Conservation (phyloP, 2,329 filamentous ascomycete genomes). For the Fulvia fulva region DNA sequence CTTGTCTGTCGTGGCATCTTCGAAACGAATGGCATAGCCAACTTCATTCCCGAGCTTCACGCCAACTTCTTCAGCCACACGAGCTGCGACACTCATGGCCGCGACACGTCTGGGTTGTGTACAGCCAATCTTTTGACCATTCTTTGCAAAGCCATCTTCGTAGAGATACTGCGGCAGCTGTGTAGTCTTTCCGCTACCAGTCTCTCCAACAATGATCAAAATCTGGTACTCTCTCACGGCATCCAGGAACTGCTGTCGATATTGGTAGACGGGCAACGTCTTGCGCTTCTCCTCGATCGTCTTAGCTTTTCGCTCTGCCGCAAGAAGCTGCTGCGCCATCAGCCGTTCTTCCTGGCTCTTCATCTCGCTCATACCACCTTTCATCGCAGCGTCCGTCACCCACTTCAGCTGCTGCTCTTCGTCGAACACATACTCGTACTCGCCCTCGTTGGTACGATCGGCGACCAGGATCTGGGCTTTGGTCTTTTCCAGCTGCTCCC, state of each 20-base stretch:
- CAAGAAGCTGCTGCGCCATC: slow-evolving; percentile 76
- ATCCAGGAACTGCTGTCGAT: slow-evolving; percentile 78
- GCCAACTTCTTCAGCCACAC: slow-evolving; percentile 91
- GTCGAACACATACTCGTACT: slow-evolving; percentile 93
- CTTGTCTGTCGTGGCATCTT: slow-evolving; percentile 86
- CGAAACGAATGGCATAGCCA: slow-evolving; percentile 91
- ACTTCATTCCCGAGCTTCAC: slow-evolving; percentile 88
- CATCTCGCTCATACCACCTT: slow-evolving; percentile 66
- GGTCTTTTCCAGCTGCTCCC: slow-evolving; percentile 81
- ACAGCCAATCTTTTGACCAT: slow-evolving; percentile 80
- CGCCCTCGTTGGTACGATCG: slow-evolving; percentile 71
- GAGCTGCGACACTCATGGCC: slow-evolving; percentile 94
- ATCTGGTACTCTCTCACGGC: slow-evolving; percentile 83
- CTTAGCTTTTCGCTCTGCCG: slow-evolving; percentile 80
- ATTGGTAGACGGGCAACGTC: slow-evolving; percentile 83
- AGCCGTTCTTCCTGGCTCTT: slow-evolving; percentile 71
- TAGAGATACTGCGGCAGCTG: slow-evolving; percentile 91
- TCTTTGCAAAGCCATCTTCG: slow-evolving; percentile 83
- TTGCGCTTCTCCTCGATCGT: slow-evolving; percentile 90
- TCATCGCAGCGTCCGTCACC: slow-evolving; percentile 67
- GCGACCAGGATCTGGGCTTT: slow-evolving; percentile 76
- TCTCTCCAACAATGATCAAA: slow-evolving; percentile 89
- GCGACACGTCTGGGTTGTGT: slow-evolving; percentile 94
- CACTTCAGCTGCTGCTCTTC: slow-evolving; percentile 84
- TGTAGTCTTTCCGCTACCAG: slow-evolving; percentile 91